Conservation (phyloP, 2,329 filamentous ascomycete genomes). For the Fusarium metavorans region DNA sequence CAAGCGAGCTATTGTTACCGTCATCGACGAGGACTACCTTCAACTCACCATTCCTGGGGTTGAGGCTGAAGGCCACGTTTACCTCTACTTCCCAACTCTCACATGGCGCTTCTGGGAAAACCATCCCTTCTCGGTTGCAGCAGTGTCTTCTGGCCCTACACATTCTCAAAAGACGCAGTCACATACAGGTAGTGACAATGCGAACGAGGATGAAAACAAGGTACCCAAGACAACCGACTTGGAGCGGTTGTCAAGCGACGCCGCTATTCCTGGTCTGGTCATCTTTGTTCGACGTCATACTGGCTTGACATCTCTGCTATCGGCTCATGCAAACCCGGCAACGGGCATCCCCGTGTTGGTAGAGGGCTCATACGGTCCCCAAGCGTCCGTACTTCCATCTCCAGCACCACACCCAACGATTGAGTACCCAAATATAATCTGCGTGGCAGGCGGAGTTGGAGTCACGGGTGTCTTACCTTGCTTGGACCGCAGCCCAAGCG, state of each 20-base stretch:
- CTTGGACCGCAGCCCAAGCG: not conserved
- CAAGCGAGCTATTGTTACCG: not conserved
- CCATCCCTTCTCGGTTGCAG: constrained; percentile 47
- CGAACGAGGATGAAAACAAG: not conserved
- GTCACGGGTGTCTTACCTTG: not conserved
- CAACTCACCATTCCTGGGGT: constrained; percentile 43
- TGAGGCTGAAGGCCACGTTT: constrained; percentile 42
- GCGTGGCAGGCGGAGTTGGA: not conserved
- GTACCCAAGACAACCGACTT: not conserved
- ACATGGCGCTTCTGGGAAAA: constrained; percentile 47
- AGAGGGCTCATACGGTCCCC: not conserved
- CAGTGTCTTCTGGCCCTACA: not conserved
- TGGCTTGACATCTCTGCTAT: not conserved
- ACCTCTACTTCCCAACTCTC: constrained; percentile 45
- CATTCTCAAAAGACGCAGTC: not conserved
- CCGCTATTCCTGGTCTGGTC: not conserved
- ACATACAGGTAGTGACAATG: not conserved
- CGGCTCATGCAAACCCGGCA: not conserved
- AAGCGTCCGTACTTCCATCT: not conserved
- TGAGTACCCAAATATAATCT: not conserved
- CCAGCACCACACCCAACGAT: not conserved
- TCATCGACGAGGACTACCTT: constrained; percentile 37
- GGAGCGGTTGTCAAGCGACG: not conserved
- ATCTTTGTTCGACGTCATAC: not conserved
- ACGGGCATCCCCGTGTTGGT: not conserved